Evolutionary conservation across 768 basidiomycete genomes (phyloP).

Genomic region (Podaxis mareebaensis): DNA sequence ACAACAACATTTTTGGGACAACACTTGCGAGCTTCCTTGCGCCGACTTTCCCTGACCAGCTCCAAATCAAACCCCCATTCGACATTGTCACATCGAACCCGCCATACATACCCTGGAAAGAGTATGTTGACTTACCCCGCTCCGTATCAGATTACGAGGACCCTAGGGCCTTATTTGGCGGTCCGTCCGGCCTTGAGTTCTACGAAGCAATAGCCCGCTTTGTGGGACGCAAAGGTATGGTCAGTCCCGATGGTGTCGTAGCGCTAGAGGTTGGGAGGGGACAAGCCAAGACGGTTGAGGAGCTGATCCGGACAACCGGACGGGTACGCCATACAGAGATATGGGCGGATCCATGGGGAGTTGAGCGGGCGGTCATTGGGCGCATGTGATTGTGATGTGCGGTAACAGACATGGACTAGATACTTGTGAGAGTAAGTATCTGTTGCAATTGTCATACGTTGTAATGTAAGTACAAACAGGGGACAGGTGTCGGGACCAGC

Average conservation of each 20-base stretch:
- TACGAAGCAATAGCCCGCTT: conserved; percentile 72
- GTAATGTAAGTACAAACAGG: neutral
- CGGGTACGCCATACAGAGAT: conserved; percentile 53
- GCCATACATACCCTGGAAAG: conserved; percentile 75
- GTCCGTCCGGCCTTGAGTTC: conserved; percentile 59
- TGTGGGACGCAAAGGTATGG: conserved; percentile 49
- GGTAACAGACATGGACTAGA: neutral
- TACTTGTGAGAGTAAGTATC: neutral
- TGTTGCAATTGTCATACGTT: neutral
- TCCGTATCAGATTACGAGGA: conserved; percentile 84
- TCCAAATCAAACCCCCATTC: conserved; percentile 49
- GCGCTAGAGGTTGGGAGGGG: conserved; percentile 80
- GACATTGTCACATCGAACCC: conserved; percentile 85
- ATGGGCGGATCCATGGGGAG: conserved; percentile 83
- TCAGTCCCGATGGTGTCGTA: conserved; percentile 54
- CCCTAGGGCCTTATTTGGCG: conserved; percentile 77
- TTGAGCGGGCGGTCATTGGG: conserved; percentile 69
- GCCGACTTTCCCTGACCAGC: conserved; percentile 39
- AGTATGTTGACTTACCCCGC: conserved; percentile 62
- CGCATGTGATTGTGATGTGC: conserved; percentile 33
- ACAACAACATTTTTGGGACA: conserved; percentile 44
- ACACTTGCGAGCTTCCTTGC: conserved; percentile 44
- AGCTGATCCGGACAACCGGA: conserved; percentile 53
- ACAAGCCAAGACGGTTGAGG: conserved; percentile 65
- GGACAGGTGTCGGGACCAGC: neutral